Evolutionary conservation across 352 stramenopile species (phyloP).

Genomic region (Phytophthora ohioensis): DNA sequence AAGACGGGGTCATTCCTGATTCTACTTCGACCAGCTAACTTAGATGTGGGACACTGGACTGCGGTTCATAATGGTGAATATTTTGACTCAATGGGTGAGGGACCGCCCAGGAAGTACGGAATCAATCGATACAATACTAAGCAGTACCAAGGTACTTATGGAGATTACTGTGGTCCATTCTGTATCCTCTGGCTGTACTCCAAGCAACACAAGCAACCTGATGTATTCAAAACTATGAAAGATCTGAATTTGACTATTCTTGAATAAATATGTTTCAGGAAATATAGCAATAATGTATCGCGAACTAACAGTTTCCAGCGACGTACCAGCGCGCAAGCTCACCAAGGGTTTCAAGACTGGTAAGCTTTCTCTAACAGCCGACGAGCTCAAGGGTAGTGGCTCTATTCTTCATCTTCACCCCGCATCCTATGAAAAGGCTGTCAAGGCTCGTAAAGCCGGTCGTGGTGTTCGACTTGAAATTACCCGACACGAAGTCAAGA

Average conservation of each 20-base stretch:
- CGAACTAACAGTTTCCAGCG: constrained; percentile 14
- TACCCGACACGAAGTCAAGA: no score
- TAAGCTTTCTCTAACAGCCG: not conserved
- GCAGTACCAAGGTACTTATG: not conserved
- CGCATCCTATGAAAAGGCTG: constrained; percentile 13
- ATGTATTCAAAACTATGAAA: constrained; percentile 9
- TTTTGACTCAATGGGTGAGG: constrained; percentile 30
- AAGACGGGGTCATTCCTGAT: constrained; percentile 17
- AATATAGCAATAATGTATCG: constrained; percentile 29
- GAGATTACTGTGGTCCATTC: constrained; percentile 16
- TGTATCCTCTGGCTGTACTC: no score
- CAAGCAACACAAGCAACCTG: not conserved
- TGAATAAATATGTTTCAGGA: constrained; percentile 1
- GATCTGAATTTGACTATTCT: constrained; percentile 32
- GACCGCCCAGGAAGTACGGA: constrained; percentile 11
- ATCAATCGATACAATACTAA: constrained; percentile 11
- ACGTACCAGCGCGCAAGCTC: not conserved
- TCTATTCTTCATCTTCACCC: constrained; percentile 20
- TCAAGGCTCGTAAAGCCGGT: not conserved
- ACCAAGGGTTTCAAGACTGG: not conserved
- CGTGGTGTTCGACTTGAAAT: no score
- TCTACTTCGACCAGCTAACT: constrained; percentile 11
- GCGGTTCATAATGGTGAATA: constrained; percentile 13
- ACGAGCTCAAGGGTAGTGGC: constrained; percentile 9
- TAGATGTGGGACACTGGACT: constrained; percentile 27